Conservation (phyloP, 495 filamentous ascomycete genomes). For the Hypoxylon subgilvum region DNA sequence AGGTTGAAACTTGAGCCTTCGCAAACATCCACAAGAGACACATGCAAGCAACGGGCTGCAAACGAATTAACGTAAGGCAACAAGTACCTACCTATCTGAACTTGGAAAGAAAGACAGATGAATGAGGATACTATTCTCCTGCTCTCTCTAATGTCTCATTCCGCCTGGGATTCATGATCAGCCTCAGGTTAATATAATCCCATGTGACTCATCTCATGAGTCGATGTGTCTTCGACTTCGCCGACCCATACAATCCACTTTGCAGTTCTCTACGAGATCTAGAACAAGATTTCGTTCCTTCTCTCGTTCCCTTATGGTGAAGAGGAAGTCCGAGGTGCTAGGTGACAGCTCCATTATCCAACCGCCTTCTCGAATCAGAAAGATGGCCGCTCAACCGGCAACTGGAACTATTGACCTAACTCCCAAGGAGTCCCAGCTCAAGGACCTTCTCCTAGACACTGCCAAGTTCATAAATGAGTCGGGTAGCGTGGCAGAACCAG, state of each 20-base stretch:
- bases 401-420: slow-evolving; percentile 64
- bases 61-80: not conserved
- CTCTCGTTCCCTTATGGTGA: slow-evolving; percentile 29
- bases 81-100: too few species aligned
- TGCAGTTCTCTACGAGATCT: not conserved
- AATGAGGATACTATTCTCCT: not conserved
- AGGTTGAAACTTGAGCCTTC: too few species aligned
- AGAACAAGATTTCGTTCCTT: slow-evolving; percentile 1
- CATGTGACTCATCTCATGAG: slow-evolving; percentile 23
- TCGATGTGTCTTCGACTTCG: slow-evolving; percentile 23
- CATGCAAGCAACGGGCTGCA: too few species aligned
- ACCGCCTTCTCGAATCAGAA: slow-evolving; percentile 27
- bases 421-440: slow-evolving; percentile 69
- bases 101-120: not conserved
- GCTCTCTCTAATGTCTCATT: not conserved
- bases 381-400: slow-evolving; percentile 36
- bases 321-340: slow-evolving; percentile 36
- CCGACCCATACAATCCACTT: not conserved
- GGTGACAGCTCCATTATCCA: slow-evolving; percentile 14
- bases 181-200: not conserved
- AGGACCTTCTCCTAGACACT: slow-evolving; percentile 74
- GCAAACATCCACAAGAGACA: too few species aligned
- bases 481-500: slow-evolving; percentile 52
- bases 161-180: not conserved
- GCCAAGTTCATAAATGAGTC: slow-evolving; percentile 69